Percentiles rank a stretch among this genome's conserved stretches.
Evolutionary conservation across 2,329 filamentous ascomycete species (phyloP).

Genomic region (Ophiostoma perfectum): DNA sequence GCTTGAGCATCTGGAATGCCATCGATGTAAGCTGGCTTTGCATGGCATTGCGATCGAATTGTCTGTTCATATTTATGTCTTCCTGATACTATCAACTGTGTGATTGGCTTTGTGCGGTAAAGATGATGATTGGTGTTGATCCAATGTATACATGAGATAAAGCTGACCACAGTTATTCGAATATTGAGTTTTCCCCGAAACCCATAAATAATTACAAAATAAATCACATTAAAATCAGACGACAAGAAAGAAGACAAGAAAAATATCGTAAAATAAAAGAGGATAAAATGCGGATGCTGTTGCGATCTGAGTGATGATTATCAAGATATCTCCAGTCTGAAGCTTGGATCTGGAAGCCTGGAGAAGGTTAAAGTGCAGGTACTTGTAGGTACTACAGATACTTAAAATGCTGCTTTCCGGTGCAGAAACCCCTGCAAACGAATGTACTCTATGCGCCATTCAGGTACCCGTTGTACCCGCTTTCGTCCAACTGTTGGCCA

Average conservation of each 20-base stretch:
- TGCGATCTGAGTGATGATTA: not conserved
- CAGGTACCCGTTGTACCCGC: not conserved
- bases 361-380: not conserved
- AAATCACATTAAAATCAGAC: too few relatives aligned
- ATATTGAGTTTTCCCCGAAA: too few relatives aligned
- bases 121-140: too few relatives aligned
- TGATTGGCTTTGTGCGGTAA: not conserved
- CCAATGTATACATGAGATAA: too few relatives aligned
- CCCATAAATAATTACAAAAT: too few relatives aligned
- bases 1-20: not conserved
- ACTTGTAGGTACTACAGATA: not conserved
- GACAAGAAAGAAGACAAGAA: too few relatives aligned
- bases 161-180: too few relatives aligned
- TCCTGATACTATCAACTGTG: not conserved
- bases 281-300: too few relatives aligned
- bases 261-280: too few relatives aligned
- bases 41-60: not conserved
- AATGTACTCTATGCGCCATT: not conserved
- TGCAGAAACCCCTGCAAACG: not conserved
- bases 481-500: not conserved
- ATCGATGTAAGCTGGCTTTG: not conserved
- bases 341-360: conserved; percentile 3
- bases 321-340: not conserved
- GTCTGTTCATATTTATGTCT: not conserved
- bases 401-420: too few relatives aligned